Evolutionary conservation across 345 rosid species (phyloP), one percentile per base, ranked within the genome.

Genomic region (Eucalyptus marginata): DNA sequence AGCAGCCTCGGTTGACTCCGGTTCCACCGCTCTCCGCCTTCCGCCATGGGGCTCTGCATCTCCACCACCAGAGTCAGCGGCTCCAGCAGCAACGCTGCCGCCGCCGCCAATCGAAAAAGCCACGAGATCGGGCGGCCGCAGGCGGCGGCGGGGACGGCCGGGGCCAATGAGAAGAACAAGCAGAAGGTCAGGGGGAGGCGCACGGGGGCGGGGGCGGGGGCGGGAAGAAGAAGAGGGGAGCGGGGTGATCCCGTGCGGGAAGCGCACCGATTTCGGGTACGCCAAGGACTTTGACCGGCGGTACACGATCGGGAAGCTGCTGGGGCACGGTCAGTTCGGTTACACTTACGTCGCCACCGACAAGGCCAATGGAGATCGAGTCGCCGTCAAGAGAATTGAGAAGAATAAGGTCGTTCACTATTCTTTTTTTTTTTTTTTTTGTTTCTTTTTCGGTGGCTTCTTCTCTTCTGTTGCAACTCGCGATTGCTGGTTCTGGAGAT

Each of bases 311-410:
- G 99, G 99, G 31, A 95, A 95, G 86, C 91, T 97, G 90, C 89
- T 97, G 85, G 99, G 99, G 87, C 99, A 97, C 89, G 99, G 99
- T 27, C 99, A 97, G 88, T 97, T 97, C 86, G 98, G 99, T 68
- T 97, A 97, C 80, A 97, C 99, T 24, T 97, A 96, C 89, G 98
- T 96, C 58, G 99, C 98, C 86, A 92, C 92, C 85, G 97, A 96
- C 83, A 96, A 95, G 91, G 88, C 56, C 24, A 93, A 89, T 86
- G 96, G 95, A 68, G 97, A 97, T 95, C 96, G 96, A 50, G 97
- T 95, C 85, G 99, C 99, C 1, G 97, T 96, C 40, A 97, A 97
- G 94, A 94, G 92, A 90, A 95, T 97, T 88, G 99, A 96, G 76
- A 97, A 97, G 87, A 95, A 93, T 83, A 97, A 97, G 99, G 99